A percentile compares a stretch with the other conserved stretches of the same genome.
Evolutionary conservation across 352 stramenopile genomes (phyloP).

Genomic region (Stramenopiles sp.): DNA sequence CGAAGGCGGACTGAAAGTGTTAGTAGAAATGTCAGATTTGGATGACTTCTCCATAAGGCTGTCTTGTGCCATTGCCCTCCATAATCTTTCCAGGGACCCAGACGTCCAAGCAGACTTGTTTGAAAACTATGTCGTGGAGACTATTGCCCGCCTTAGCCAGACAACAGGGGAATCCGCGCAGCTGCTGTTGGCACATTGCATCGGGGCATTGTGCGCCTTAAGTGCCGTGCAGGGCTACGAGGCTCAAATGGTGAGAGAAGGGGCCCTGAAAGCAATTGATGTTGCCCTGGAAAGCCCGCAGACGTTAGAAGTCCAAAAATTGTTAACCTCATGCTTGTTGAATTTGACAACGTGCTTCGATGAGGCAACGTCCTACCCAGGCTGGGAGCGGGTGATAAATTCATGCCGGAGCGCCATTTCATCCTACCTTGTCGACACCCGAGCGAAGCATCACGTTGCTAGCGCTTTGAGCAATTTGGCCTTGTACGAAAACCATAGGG

Average conservation of each 20-base stretch:
- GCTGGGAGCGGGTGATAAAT: neutral
- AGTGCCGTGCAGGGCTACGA: neutral
- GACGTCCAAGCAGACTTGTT: neutral
- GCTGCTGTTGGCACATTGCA: neutral
- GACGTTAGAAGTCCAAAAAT: neutral
- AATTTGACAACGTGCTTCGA: conserved; percentile 12
- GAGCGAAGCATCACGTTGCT: neutral
- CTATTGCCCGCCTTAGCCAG: neutral
- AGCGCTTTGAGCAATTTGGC: conserved; percentile 1
- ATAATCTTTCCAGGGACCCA: neutral
- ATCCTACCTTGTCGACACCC: neutral
- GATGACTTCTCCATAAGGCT: neutral
- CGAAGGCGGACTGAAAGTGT: neutral
- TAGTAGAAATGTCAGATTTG: neutral
- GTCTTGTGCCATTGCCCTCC: neutral
- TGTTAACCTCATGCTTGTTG: neutral
- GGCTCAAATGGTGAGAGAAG: neutral
- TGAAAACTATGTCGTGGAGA: neutral
- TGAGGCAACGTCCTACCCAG: conserved; percentile 5
- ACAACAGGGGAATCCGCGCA: neutral
- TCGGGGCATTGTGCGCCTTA: neutral
- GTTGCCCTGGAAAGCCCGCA: neutral
- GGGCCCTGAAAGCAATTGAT: neutral
- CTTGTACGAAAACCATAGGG: conserved; percentile 9
- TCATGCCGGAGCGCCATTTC: neutral